Evolutionary conservation across 2,329 filamentous ascomycete species (phyloP).

Genomic region (Curvularia sp.): DNA sequence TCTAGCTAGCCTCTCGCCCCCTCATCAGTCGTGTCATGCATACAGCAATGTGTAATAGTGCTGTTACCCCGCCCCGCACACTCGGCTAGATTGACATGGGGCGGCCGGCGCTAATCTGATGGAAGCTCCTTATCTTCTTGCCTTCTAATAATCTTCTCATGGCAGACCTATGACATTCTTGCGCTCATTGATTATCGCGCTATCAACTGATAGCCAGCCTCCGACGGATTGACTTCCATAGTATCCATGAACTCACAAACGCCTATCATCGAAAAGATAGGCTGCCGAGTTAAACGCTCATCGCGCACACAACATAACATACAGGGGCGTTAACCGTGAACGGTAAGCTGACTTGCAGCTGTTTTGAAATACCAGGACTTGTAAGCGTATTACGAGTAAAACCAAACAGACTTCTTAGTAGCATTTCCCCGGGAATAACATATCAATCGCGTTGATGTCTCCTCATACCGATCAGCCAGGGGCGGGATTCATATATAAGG

Average conservation of each 20-base stretch:
- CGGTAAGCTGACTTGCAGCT: neutral
- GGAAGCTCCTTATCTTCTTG: constrained; percentile 7
- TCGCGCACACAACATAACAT: neutral
- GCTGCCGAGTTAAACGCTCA: neutral
- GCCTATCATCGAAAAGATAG: constrained; percentile 9
- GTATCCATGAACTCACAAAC: constrained; percentile 1
- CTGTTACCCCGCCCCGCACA: neutral
- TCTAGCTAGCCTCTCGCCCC: neutral
- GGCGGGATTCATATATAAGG: neutral
- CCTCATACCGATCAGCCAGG: neutral
- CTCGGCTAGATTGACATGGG: constrained; percentile 10
- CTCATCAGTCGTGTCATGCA: neutral
- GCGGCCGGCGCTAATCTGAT: constrained; percentile 15
- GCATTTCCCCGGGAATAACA: neutral
- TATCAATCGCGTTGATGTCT: neutral
- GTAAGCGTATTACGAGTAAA: neutral
- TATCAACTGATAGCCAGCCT: neutral
- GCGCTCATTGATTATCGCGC: neutral
- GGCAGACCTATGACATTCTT: neutral
- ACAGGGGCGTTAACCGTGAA: neutral
- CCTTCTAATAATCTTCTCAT: neutral
- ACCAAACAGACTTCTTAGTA: neutral
- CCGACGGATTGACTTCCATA: constrained; percentile 4
- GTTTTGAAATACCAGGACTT: neutral
- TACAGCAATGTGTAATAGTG: neutral